Conservation (phyloP, 1,139 yeast species). For the Taphrina sp. region DNA sequence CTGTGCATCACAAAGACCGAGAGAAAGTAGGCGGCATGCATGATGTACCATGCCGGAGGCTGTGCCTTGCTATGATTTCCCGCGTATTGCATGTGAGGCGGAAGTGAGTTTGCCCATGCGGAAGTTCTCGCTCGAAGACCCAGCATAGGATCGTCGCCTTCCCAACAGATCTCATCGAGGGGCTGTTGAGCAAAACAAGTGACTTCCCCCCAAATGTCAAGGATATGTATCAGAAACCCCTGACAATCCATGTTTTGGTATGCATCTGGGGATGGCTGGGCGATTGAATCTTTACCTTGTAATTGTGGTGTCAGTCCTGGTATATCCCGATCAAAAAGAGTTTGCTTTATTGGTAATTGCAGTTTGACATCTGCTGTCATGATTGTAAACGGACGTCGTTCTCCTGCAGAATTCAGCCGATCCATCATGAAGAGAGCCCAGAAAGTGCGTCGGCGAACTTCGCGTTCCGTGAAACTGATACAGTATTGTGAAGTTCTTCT, state of each 20-base stretch:
- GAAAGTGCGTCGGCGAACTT: slow-evolving; percentile 45
- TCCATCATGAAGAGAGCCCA: slow-evolving; percentile 46
- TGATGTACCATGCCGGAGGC: slow-evolving; percentile 39
- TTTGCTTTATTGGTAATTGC: slow-evolving; percentile 44
- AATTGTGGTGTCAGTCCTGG: slow-evolving; percentile 42
- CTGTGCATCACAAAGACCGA: slow-evolving; percentile 39
- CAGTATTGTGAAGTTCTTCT: background rate
- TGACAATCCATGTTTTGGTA: slow-evolving; percentile 26
- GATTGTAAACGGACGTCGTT: slow-evolving; percentile 42
- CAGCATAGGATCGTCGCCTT: slow-evolving; percentile 1
- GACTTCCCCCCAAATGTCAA: slow-evolving; percentile 31
- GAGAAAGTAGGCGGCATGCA: slow-evolving; percentile 40
- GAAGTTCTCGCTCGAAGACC: background rate
- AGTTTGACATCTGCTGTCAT: slow-evolving; percentile 41
- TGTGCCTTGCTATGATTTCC: slow-evolving; percentile 36
- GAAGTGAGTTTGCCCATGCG: slow-evolving; percentile 33
- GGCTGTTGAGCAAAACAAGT: slow-evolving; percentile 33
- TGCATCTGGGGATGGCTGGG: background rate
- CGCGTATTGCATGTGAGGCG: slow-evolving; percentile 38
- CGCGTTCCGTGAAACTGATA: slow-evolving; percentile 43
- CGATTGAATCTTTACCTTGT: too few species aligned
- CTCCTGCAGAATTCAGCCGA: slow-evolving; percentile 45
- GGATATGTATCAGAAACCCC: slow-evolving; percentile 23
- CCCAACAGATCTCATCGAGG: slow-evolving; percentile 5
- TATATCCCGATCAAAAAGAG: slow-evolving; percentile 41